Percentiles rank a stretch among this genome's conserved stretches.
Evolutionary conservation across 2,329 filamentous ascomycete species (phyloP).

Genomic region (Coccinonectria pachysandricola): DNA sequence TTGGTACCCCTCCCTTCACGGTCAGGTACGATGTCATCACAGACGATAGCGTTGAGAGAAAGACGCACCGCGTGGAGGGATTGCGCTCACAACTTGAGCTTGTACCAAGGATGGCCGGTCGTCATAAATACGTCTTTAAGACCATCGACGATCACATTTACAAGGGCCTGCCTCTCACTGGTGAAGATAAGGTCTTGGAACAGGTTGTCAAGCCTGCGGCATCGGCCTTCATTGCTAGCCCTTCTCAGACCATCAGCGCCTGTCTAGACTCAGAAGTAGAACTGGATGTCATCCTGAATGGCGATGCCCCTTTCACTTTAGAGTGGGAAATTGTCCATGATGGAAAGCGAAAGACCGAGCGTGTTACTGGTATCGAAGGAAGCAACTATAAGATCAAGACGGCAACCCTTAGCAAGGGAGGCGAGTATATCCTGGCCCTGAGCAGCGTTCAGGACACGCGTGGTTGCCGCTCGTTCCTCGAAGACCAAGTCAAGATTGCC

Average conservation of each 20-base stretch:
- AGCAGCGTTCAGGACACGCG: constrained; percentile 79
- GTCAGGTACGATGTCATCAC: constrained; percentile 66
- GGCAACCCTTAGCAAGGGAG: constrained; percentile 63
- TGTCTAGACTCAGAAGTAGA: constrained; percentile 77
- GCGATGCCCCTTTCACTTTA: constrained; percentile 77
- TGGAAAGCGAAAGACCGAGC: constrained; percentile 67
- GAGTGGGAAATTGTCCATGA: constrained; percentile 92
- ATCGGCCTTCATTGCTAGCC: constrained; percentile 58
- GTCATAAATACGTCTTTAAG: constrained; percentile 78
- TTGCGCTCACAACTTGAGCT: constrained; percentile 78
- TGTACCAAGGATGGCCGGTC: constrained; percentile 68
- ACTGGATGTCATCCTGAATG: constrained; percentile 63
- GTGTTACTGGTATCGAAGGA: constrained; percentile 51
- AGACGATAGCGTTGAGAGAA: constrained; percentile 44
- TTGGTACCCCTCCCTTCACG: constrained; percentile 86
- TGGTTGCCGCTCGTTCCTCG: constrained; percentile 75
- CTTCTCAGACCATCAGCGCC: constrained; percentile 47
- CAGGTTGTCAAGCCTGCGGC: constrained; percentile 92
- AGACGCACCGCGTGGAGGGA: constrained; percentile 51
- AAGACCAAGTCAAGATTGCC: constrained; percentile 74
- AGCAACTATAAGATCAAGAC: constrained; percentile 64
- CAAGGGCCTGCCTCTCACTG: constrained; percentile 49
- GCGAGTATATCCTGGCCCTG: constrained; percentile 80
- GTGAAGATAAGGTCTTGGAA: constrained; percentile 56
- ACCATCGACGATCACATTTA: constrained; percentile 79